phyloP scores from a whole-genome alignment of 169 alveolate genomes.

The Plasmodium gonderi region DNA sequence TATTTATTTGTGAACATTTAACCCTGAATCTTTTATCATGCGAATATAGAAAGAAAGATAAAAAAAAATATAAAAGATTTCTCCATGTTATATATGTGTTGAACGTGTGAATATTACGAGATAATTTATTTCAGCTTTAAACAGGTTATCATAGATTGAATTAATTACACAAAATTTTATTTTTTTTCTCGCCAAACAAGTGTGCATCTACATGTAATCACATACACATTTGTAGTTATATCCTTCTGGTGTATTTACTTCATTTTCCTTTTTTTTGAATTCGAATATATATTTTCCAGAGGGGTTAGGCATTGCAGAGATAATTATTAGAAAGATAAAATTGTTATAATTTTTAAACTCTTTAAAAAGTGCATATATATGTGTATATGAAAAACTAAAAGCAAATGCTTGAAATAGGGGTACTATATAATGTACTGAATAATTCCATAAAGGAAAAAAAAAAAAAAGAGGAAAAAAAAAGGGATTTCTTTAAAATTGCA shows the following conservation, averaged over 20 bases:
- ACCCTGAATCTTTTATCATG: not conserved
- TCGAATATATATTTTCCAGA: not conserved
- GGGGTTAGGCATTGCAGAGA: not conserved
- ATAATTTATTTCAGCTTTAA: not conserved
- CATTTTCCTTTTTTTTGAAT: not conserved
- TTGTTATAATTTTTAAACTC: not conserved
- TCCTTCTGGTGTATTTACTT: not conserved
- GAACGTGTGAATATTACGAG: not conserved
- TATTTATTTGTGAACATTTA: not conserved
- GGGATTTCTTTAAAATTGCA: not conserved
- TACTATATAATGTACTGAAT: not conserved
- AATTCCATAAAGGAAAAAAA: not conserved
- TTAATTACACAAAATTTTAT: not conserved
- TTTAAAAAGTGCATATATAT: not conserved
- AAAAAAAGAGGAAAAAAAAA: not conserved
- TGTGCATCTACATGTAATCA: not conserved
- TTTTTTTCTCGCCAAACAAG: not conserved
- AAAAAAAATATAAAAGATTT: not conserved
- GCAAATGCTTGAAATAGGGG: not conserved
- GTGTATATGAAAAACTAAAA: not conserved
- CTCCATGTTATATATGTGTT: not conserved
- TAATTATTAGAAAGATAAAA: not conserved
- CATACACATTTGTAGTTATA: not conserved
- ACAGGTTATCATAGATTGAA: not conserved
- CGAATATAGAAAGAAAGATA: not conserved